Conservation (phyloP, 176 grass and related monocot species). For the Thinopyrum elongatum region DNA sequence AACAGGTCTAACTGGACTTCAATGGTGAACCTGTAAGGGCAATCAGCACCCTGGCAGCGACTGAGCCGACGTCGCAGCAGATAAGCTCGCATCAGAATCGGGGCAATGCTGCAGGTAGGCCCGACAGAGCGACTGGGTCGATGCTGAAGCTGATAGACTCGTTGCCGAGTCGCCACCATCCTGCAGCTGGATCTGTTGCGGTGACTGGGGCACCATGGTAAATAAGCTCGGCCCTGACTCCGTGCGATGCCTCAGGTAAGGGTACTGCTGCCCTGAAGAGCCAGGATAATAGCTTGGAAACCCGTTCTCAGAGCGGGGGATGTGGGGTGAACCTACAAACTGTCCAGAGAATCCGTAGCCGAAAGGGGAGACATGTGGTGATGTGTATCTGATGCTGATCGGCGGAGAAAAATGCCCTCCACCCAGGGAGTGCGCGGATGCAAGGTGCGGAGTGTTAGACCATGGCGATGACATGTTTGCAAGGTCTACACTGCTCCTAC, state of each 20-base stretch:
- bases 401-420: constrained; percentile 50
- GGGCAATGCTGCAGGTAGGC: constrained; percentile 46
- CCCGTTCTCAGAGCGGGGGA: constrained; percentile 23
- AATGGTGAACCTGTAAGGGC: not conserved
- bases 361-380: constrained; percentile 19
- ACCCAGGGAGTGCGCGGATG: constrained; percentile 5
- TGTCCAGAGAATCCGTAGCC: constrained; percentile 24
- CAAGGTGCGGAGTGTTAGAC: constrained; percentile 36
- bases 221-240: constrained; percentile 40
- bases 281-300: constrained; percentile 47
- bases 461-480: constrained; percentile 42
- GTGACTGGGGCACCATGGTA: constrained; percentile 38
- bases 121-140: constrained; percentile 19
- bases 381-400: constrained; percentile 39
- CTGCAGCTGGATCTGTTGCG: constrained; percentile 18
- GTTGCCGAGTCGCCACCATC: not conserved
- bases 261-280: constrained; percentile 41
- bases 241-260: constrained; percentile 35
- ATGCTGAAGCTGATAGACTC: constrained; percentile 39
- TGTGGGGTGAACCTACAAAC: constrained; percentile 27
- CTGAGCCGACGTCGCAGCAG: constrained; percentile 41
- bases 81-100: constrained; percentile 50
- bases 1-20: not conserved
- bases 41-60: constrained; percentile 75
- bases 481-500: constrained; percentile 69